phyloP scores from a whole-genome alignment of 768 basidiomycete genomes.

The Jaapia argillacea region DNA sequence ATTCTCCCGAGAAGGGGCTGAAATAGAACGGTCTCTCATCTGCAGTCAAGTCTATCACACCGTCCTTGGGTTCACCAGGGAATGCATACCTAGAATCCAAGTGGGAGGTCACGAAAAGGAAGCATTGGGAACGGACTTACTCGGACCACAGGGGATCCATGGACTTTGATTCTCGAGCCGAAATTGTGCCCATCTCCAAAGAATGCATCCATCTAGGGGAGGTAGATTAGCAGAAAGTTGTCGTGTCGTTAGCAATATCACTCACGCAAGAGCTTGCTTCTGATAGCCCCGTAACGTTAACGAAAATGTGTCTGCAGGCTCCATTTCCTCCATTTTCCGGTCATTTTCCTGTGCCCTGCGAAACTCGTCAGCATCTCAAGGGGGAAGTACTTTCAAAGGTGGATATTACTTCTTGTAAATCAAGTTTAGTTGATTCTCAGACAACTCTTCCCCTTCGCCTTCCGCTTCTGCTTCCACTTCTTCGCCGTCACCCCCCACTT shows the following conservation, averaged over 20 bases:
- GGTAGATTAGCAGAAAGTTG: background rate
- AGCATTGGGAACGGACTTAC: constrained; percentile 32
- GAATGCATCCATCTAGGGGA: constrained; percentile 82
- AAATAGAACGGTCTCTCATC: constrained; percentile 80
- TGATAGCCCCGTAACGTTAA: constrained; percentile 80
- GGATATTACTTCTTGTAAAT: constrained; percentile 70
- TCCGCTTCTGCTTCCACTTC: constrained; percentile 81
- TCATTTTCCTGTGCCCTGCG: constrained; percentile 80
- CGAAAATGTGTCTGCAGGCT: constrained; percentile 68
- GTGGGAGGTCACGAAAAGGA: constrained; percentile 1
- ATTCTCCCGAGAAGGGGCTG: constrained; percentile 86
- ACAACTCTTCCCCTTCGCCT: constrained; percentile 67
- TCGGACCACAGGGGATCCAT: constrained; percentile 95
- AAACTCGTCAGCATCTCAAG: constrained; percentile 2
- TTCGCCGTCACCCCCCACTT: constrained; percentile 73
- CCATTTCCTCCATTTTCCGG: constrained; percentile 65
- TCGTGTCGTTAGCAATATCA: background rate
- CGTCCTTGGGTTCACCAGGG: constrained; percentile 45
- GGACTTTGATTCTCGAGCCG: constrained; percentile 57
- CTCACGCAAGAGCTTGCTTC: constrained; percentile 80
- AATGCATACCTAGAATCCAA: constrained; percentile 55
- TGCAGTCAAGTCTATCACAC: constrained; percentile 69
- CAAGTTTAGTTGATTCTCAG: constrained; percentile 67
- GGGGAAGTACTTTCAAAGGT: background rate
- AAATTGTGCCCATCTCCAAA: constrained; percentile 64